These are phyloP conservation scores for Curvularia verruculosa DNA, from an alignment of 2,329 filamentous ascomycete genomes.

Conservation along the genomic window DNA sequence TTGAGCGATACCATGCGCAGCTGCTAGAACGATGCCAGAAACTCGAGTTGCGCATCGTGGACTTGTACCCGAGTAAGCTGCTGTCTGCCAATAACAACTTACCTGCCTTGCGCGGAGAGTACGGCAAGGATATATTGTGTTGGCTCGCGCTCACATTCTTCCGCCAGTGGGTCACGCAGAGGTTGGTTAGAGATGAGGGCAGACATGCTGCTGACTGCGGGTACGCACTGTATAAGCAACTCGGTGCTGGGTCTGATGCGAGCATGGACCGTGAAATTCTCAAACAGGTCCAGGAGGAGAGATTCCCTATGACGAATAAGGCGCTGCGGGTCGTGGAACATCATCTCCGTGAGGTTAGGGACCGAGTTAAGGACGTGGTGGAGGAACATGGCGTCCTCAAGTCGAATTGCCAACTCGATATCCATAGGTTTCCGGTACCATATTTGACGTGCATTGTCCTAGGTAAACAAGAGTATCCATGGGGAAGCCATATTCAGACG, in stretches of 20 bases:
- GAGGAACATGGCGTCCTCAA: neutral
- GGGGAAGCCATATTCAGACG: neutral
- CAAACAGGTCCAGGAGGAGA: neutral
- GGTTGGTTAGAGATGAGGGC: neutral
- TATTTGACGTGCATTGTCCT: neutral
- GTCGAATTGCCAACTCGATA: neutral
- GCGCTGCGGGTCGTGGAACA: neutral
- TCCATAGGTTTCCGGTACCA: too few species aligned
- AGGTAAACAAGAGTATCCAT: neutral
- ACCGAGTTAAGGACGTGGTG: neutral
- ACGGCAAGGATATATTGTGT: neutral
- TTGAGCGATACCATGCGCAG: neutral
- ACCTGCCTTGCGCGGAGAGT: neutral
- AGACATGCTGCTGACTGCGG: neutral
- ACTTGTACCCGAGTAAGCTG: neutral
- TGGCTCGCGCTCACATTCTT: neutral
- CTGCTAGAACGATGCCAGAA: neutral
- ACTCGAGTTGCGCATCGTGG: neutral
- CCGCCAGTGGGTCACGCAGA: neutral
- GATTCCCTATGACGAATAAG: neutral
- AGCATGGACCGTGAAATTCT: neutral
- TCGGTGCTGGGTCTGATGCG: neutral
- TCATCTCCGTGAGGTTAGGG: neutral
- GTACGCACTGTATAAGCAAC: neutral
- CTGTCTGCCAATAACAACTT: neutral